Evolutionary conservation across 495 filamentous ascomycete species (phyloP), one percentile per base, ranked within the genome.

Genomic region (Extremus antarcticus): DNA sequence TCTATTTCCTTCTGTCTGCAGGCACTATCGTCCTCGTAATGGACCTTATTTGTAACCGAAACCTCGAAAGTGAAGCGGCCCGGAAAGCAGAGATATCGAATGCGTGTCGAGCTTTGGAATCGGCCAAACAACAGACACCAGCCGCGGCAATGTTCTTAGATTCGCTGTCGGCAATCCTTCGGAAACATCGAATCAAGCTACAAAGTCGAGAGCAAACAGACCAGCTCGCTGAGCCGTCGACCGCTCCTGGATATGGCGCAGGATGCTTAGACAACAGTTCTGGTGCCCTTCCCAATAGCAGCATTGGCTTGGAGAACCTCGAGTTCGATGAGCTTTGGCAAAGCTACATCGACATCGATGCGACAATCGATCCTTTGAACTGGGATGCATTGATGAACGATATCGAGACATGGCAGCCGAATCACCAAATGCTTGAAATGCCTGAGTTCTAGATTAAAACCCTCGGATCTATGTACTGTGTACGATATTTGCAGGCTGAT

Each of bases 391-490:
- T 59, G 9, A 47, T 59, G 17, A 43, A 35, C 23, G 56, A 59
- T 25, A 38, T 59, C 22, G 40, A 56, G 11, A 41, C 81, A 91
- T 50, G 3, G 19, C 47, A 22, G 20, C 43, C 20, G 20, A 22
- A 22, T 47, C 43, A 11, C 43, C 9, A 9, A 47, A 47, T 16
- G 15, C 19, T 20, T 10, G 13, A 47, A 16, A 47, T n/a, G n/a
- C n/a, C n/a, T n/a, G n/a, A n/a, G n/a, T n/a, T n/a, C 10, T 40
- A n/a, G n/a, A n/a, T n/a, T n/a, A n/a, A n/a, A n/a, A n/a, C n/a
- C n/a, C n/a, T n/a, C n/a, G n/a, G n/a, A n/a, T n/a, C n/a, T n/a
- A n/a, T n/a, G n/a, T n/a, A n/a, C n/a, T n/a, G n/a, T n/a, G n/a
- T n/a, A n/a, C n/a, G n/a, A n/a, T n/a, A n/a, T n/a, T n/a, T n/a